Conservation (phyloP, 2,329 filamentous ascomycete species). For the Alternaria infectoria region DNA sequence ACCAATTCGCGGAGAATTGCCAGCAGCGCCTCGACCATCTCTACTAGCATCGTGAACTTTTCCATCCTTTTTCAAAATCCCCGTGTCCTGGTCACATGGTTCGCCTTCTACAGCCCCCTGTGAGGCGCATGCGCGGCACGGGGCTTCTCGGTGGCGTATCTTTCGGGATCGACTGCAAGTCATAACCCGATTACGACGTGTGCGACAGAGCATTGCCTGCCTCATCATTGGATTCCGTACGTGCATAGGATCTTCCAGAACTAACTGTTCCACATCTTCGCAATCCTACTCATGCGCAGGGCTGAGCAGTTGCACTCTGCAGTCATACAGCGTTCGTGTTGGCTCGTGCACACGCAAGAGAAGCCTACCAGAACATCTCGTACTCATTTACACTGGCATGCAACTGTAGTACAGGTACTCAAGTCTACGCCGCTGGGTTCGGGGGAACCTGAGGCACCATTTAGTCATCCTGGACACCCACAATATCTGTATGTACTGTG, state of each 20-base stretch:
- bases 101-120: background rate
- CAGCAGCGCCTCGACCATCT: background rate
- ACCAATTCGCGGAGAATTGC: background rate
- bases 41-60: background rate
- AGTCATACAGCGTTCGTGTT: background rate
- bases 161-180: slow-evolving; percentile 15
- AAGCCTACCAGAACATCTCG: background rate
- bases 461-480: background rate
- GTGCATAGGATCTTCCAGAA: background rate
- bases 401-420: background rate
- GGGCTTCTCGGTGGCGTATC: slow-evolving; percentile 10
- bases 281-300: slow-evolving; percentile 1
- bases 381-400: background rate
- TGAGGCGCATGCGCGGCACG: slow-evolving; percentile 3
- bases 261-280: background rate
- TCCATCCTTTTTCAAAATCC: background rate
- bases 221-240: slow-evolving; percentile 13
- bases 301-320: background rate
- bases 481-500: background rate
- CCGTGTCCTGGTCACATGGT: background rate
- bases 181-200: slow-evolving; percentile 13
- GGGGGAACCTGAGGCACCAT: background rate
- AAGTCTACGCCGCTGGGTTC: background rate
- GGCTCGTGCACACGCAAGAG: background rate
- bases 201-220: slow-evolving; percentile 11